Evolutionary conservation across 805 yeast species (phyloP).

Genomic region (Yarrowia sp.): DNA sequence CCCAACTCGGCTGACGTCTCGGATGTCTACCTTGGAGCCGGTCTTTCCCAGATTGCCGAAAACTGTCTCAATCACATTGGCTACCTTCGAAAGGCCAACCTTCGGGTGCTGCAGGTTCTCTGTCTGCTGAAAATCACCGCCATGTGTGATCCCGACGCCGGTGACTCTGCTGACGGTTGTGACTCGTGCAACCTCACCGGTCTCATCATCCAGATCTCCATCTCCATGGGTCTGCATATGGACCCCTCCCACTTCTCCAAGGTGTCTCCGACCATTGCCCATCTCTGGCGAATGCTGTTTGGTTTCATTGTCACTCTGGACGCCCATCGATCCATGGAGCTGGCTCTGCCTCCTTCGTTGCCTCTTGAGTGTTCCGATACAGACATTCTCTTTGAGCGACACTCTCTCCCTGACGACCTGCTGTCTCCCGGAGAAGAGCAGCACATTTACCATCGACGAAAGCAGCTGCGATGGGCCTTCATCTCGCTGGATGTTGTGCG

Average conservation of each 20-base stretch:
- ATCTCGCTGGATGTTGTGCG: conserved; percentile 17
- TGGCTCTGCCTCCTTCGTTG: conserved; percentile 25
- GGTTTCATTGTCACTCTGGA: conserved; percentile 23
- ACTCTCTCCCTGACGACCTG: conserved; percentile 23
- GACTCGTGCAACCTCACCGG: conserved; percentile 21
- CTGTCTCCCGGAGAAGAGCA: conserved; percentile 27
- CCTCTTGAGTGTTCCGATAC: conserved; percentile 20
- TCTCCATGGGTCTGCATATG: conserved; percentile 25
- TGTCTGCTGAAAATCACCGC: conserved; percentile 16
- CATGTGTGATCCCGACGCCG: conserved; percentile 23
- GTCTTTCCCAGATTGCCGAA: conserved; percentile 21
- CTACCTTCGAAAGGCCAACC: conserved; percentile 4
- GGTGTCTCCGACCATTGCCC: conserved; percentile 9
- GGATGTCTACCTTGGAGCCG: conserved; percentile 23
- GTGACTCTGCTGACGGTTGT: conserved; percentile 24
- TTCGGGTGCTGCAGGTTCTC: conserved; percentile 10
- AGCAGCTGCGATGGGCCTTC: conserved; percentile 26
- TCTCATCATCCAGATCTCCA: conserved; percentile 23
- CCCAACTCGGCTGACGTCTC: not conserved
- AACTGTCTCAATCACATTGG: conserved; percentile 18
- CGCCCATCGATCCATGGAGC: conserved; percentile 21
- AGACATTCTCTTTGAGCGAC: conserved; percentile 15
- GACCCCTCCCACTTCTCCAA: conserved; percentile 25
- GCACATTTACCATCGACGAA: conserved; percentile 26
- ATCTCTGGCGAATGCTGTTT: conserved; percentile 26